Evolutionary conservation across 1,139 yeast genomes (phyloP).

Genomic region (Geotrichum histeridarum): DNA sequence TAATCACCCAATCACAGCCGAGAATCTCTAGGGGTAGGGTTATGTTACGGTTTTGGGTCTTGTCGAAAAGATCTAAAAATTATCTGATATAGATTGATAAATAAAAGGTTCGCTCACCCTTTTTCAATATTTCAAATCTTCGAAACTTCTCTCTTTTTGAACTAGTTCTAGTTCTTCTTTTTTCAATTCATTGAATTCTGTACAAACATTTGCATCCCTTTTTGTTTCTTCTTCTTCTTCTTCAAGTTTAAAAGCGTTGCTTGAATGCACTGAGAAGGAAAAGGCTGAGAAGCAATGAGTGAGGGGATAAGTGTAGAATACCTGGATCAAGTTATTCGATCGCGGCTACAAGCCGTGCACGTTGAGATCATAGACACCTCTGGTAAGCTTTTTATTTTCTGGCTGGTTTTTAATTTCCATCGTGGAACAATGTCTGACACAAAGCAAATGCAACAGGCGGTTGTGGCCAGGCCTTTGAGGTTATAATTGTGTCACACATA

Average conservation of each 20-base stretch:
- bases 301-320: conserved; percentile 23
- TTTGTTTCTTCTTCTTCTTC: neutral
- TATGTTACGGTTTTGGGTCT: neutral
- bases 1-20: neutral
- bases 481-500: conserved; percentile 68
- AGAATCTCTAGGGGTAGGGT: neutral
- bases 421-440: neutral
- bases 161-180: neutral
- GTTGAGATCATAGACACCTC: conserved; percentile 39
- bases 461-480: conserved; percentile 78
- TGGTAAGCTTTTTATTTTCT: conserved; percentile 29
- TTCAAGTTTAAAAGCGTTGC: neutral
- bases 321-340: conserved; percentile 33
- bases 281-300: neutral
- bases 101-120: neutral
- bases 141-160: no score
- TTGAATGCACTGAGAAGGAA: neutral
- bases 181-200: neutral
- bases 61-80: neutral
- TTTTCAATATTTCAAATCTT: no score
- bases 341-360: conserved; percentile 36
- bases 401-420: neutral
- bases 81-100: conserved; percentile 1
- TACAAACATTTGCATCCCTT: neutral
- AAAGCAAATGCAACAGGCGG: conserved; percentile 46